Percentiles rank a stretch among this genome's conserved stretches.
phyloP scores from a whole-genome alignment of 2,329 filamentous ascomycete genomes.

The Aciculosporium take region DNA sequence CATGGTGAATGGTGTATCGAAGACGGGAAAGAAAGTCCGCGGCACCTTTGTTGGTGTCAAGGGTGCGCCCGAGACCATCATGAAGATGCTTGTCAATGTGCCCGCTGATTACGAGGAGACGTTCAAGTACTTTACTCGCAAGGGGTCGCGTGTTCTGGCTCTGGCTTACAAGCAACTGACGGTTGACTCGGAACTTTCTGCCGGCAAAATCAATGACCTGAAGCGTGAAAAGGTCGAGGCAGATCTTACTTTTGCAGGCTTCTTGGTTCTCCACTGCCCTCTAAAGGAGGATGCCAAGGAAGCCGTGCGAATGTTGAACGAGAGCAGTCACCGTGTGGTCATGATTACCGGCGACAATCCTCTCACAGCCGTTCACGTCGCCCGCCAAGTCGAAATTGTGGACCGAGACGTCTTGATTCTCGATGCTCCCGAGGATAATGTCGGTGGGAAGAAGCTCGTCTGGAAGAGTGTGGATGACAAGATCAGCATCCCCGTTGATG shows the following conservation, averaged over 20 bases:
- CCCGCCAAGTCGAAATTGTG: conserved; percentile 90
- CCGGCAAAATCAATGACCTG: conserved; percentile 78
- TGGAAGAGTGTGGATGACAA: conserved; percentile 95
- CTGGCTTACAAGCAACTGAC: conserved; percentile 89
- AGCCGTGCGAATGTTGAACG: conserved; percentile 91
- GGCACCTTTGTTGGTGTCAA: conserved; percentile 92
- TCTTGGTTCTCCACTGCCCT: conserved; percentile 87
- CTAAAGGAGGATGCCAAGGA: conserved; percentile 93
- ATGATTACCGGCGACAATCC: conserved; percentile 99
- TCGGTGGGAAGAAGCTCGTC: conserved; percentile 64
- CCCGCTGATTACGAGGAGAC: conserved; percentile 92
- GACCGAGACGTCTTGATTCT: conserved; percentile 90
- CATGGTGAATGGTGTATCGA: conserved; percentile 58
- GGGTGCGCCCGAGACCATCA: conserved; percentile 92
- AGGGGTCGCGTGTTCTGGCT: conserved; percentile 84
- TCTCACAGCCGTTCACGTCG: conserved; percentile 89
- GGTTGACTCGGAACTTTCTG: conserved; percentile 64
- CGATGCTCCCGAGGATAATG: conserved; percentile 84
- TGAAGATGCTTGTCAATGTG: conserved; percentile 73
- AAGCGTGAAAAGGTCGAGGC: conserved; percentile 87
- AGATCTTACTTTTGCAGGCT: conserved; percentile 78
- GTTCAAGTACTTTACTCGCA: conserved; percentile 94
- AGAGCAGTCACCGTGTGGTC: conserved; percentile 94
- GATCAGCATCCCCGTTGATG: conserved; percentile 71
- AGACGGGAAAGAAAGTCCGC: conserved; percentile 60